phyloP scores from a whole-genome alignment of 2,329 filamentous ascomycete genomes.

The Ophidiomyces ophidiicola region DNA sequence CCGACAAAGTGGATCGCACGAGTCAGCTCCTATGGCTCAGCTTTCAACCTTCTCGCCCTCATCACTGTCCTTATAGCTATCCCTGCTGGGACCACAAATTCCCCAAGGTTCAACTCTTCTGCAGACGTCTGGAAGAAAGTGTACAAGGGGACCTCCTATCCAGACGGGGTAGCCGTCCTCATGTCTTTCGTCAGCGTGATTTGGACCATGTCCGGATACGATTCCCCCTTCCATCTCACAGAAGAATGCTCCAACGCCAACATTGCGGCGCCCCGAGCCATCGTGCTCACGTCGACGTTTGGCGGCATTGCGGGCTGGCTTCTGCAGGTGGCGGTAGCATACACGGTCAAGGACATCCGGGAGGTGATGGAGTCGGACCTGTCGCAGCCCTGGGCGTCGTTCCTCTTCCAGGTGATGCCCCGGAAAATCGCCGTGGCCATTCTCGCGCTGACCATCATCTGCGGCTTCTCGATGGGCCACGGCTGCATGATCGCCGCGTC shows the following conservation, averaged over 20 bases:
- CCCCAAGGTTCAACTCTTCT: conserved; percentile 47
- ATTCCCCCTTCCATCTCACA: conserved; percentile 58
- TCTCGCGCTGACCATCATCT: conserved; percentile 54
- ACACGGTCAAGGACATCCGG: conserved; percentile 54
- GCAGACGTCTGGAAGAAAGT: conserved; percentile 54
- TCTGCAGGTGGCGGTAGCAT: conserved; percentile 60
- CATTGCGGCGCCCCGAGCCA: conserved; percentile 57
- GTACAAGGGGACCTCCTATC: conserved; percentile 54
- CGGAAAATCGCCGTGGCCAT: conserved; percentile 50
- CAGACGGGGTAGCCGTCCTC: conserved; percentile 53
- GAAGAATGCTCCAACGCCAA: conserved; percentile 65
- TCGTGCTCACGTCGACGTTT: conserved; percentile 54
- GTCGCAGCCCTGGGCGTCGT: conserved; percentile 59
- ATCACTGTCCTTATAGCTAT: conserved; percentile 57
- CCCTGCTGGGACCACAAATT: conserved; percentile 46
- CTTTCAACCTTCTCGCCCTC: conserved; percentile 57
- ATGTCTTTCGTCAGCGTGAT: conserved; percentile 62
- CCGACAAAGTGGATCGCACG: conserved; percentile 58
- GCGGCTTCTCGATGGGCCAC: conserved; percentile 60
- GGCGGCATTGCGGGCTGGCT: conserved; percentile 60
- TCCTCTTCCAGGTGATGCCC: conserved; percentile 53
- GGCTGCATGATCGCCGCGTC: conserved; percentile 58
- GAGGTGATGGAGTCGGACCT: conserved; percentile 48
- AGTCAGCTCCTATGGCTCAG: conserved; percentile 58
- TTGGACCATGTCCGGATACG: conserved; percentile 58